A percentile compares a stretch with the other conserved stretches of the same genome.
Evolutionary conservation across 495 filamentous ascomycete genomes (phyloP).

Genomic region (Hypoxylon fragiforme): DNA sequence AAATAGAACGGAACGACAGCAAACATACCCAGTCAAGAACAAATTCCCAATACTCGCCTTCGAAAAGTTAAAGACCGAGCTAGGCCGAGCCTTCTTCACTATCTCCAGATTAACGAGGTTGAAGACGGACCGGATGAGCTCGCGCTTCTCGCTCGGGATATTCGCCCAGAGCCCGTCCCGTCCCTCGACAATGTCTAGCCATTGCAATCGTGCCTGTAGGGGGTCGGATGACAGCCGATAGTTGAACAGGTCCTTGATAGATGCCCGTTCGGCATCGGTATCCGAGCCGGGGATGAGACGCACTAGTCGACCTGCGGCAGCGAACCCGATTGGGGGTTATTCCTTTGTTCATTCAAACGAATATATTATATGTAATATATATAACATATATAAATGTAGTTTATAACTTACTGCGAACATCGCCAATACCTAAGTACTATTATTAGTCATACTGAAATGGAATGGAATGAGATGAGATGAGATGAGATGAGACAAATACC

Average conservation of each 20-base stretch:
- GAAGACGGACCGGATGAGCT: conserved; percentile 88
- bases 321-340: not conserved
- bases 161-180: conserved; percentile 71
- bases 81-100: conserved; percentile 77
- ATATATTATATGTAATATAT: not conserved
- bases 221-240: conserved; percentile 69
- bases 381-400: not conserved
- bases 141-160: conserved; percentile 82
- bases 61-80: conserved; percentile 82
- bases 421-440: conserved; percentile 68
- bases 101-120: conserved; percentile 89
- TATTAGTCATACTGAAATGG: not conserved
- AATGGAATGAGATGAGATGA: not conserved
- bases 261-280: conserved; percentile 65
- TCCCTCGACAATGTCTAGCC: conserved; percentile 87
- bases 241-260: conserved; percentile 83
- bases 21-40: conserved; percentile 71
- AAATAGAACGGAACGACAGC: not conserved
- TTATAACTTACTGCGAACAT: conserved; percentile 74
- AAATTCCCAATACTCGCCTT: conserved; percentile 90
- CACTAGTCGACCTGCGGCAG: conserved; percentile 72
- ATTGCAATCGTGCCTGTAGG: conserved; percentile 63
- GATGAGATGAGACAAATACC: conserved; percentile 31
- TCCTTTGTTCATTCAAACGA: not conserved
- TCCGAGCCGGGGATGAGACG: conserved; percentile 76